phyloP scores from a whole-genome alignment of 2,329 filamentous ascomycete species.

The Diaporthe eres region DNA sequence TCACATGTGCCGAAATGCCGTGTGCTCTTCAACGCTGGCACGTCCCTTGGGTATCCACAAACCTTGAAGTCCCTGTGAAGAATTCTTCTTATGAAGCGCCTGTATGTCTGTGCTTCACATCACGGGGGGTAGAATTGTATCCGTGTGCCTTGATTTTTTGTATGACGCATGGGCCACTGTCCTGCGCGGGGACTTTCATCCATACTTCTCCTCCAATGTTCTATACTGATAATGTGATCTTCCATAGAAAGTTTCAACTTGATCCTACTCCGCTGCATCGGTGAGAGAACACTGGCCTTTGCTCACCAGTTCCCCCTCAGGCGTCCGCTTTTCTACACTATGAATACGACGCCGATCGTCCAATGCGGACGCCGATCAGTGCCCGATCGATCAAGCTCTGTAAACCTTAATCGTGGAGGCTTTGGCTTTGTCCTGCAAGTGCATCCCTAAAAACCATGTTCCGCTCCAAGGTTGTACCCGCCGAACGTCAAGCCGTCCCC shows the following conservation, averaged over 20 bases:
- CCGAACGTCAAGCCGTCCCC: slow-evolving; percentile 24
- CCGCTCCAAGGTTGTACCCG: slow-evolving; percentile 30
- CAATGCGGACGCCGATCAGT: slow-evolving; percentile 26
- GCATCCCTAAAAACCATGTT: slow-evolving; percentile 2
- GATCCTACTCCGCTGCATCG: background rate
- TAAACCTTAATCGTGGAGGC: slow-evolving; percentile 15
- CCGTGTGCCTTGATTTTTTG: background rate
- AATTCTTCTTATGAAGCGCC: background rate
- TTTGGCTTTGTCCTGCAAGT: slow-evolving; percentile 1
- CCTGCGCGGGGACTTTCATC: too few relatives aligned
- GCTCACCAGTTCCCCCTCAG: background rate
- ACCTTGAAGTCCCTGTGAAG: background rate
- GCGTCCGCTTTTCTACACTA: background rate
- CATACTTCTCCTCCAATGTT: background rate
- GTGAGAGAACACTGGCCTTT: background rate
- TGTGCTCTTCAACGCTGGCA: background rate
- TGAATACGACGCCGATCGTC: slow-evolving; percentile 20
- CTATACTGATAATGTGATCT: background rate
- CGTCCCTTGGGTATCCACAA: background rate
- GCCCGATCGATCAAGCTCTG: background rate
- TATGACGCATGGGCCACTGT: background rate
- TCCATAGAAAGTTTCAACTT: slow-evolving; percentile 19
- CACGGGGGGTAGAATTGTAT: background rate
- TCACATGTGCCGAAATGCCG: background rate
- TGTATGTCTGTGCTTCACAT: background rate